phyloP scores from a whole-genome alignment of 768 basidiomycete species.

The Leucosporidium creatinivorum region DNA sequence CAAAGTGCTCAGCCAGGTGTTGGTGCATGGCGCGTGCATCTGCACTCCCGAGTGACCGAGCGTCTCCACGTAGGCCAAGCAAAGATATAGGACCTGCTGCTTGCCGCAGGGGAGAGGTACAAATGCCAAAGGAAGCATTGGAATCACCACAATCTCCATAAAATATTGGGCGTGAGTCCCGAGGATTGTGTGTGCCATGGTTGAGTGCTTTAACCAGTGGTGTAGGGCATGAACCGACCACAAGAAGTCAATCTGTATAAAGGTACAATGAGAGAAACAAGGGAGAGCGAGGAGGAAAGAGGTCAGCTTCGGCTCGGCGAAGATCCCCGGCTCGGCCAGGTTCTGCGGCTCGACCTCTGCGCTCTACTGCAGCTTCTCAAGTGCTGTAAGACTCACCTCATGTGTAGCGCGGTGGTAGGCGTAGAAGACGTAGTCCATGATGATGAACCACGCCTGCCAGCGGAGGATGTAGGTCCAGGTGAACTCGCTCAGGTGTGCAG shows the following conservation, averaged over 20 bases:
- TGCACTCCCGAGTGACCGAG: conserved; percentile 25
- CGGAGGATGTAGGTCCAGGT: neutral
- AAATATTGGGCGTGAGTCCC: conserved; percentile 10
- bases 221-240: neutral
- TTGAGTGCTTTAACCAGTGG: neutral
- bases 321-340: too few species aligned
- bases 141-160: conserved; percentile 17
- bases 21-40: conserved; percentile 6
- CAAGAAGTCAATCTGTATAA: neutral
- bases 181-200: conserved; percentile 13
- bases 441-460: conserved; percentile 1
- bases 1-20: conserved; percentile 2
- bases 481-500: neutral
- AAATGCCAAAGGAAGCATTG: conserved; percentile 1
- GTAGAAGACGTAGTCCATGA: conserved; percentile 5
- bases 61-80: conserved; percentile 12
- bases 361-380: too few species aligned
- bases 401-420: conserved; percentile 4
- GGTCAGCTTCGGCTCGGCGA: too few species aligned
- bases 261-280: too few species aligned
- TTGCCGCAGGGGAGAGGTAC: conserved; percentile 12
- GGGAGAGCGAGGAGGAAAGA: too few species aligned
- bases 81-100: neutral
- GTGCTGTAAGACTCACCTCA: neutral
- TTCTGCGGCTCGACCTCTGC: too few species aligned